These are phyloP conservation scores for Henckelia pumila DNA, from an alignment of 257 asterid genomes.

Conservation along the genomic window DNA sequence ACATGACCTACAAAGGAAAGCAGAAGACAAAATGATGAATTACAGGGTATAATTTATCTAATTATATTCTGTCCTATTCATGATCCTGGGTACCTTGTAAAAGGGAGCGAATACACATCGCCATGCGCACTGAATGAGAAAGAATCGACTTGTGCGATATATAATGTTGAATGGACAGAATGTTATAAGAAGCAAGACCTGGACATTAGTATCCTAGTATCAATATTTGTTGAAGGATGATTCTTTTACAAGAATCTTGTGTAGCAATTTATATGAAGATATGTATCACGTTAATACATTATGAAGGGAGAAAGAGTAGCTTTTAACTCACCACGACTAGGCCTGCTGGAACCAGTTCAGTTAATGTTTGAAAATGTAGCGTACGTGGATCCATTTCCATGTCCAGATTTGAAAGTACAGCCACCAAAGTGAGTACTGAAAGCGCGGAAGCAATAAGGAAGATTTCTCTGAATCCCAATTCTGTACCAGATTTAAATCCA, in stretches of 20 bases:
- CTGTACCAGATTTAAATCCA: slow-evolving; percentile 64
- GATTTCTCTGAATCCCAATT: slow-evolving; percentile 65
- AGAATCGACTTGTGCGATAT: too few relatives aligned
- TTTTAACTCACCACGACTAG: slow-evolving; percentile 49
- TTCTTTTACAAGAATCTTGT: background rate
- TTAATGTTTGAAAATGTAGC: slow-evolving; percentile 29
- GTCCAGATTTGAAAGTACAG: background rate
- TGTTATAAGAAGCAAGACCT: background rate
- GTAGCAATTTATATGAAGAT: background rate
- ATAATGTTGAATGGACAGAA: background rate
- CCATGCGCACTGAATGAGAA: too few relatives aligned
- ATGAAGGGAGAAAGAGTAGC: background rate
- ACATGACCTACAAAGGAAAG: slow-evolving; percentile 3
- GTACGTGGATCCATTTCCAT: slow-evolving; percentile 56
- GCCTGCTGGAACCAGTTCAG: slow-evolving; percentile 69
- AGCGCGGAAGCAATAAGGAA: background rate
- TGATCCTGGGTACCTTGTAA: too few relatives aligned
- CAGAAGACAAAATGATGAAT: too few relatives aligned
- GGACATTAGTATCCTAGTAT: background rate
- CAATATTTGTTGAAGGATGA: background rate
- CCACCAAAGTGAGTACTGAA: background rate
- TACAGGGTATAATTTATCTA: too few relatives aligned
- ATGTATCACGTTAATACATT: background rate
- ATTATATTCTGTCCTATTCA: too few relatives aligned
- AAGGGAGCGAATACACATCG: too few relatives aligned